A percentile compares a stretch with the other conserved stretches of the same genome.
phyloP scores from a whole-genome alignment of 2,329 filamentous ascomycete species.

The Phyllosticta citriasiana region DNA sequence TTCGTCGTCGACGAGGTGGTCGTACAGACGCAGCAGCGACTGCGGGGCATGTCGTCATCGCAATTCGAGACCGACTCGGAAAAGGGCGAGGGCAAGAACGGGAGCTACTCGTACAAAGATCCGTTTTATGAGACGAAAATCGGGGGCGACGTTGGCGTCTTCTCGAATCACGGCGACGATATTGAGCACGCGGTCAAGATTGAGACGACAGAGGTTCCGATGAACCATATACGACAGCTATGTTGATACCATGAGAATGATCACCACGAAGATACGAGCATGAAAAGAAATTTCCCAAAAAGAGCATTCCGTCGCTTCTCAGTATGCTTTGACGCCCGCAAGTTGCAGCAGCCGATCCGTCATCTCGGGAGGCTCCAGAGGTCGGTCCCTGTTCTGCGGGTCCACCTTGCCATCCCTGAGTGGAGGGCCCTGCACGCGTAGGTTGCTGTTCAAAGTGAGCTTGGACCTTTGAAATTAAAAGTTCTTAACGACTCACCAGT shows the following conservation, averaged over 20 bases:
- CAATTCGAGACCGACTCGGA: not conserved
- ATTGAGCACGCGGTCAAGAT: not conserved
- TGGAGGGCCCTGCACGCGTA: not conserved
- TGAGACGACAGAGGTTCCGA: not conserved
- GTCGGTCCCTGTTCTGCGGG: not conserved
- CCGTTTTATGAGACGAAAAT: not conserved
- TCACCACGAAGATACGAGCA: not conserved
- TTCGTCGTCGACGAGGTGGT: constrained; percentile 30
- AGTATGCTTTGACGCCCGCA: not conserved
- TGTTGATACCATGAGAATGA: not conserved
- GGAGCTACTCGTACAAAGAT: not conserved
- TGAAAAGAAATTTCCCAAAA: not conserved
- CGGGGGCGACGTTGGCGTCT: not conserved
- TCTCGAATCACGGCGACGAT: not conserved
- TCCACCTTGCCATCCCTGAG: constrained; percentile 3
- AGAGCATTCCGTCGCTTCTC: not conserved
- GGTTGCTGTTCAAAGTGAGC: not conserved
- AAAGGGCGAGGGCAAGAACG: not conserved
- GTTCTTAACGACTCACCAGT: not conserved
- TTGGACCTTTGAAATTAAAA: too few relatives aligned
- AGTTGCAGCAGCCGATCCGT: not conserved
- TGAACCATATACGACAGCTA: not conserved
- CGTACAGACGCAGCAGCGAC: constrained; percentile 20
- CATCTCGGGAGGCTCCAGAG: not conserved
- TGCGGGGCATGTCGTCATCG: not conserved